Evolutionary conservation across 805 yeast species (phyloP), one percentile per base, ranked within the genome.

Genomic region (Blastobotrys chiropterorum): DNA sequence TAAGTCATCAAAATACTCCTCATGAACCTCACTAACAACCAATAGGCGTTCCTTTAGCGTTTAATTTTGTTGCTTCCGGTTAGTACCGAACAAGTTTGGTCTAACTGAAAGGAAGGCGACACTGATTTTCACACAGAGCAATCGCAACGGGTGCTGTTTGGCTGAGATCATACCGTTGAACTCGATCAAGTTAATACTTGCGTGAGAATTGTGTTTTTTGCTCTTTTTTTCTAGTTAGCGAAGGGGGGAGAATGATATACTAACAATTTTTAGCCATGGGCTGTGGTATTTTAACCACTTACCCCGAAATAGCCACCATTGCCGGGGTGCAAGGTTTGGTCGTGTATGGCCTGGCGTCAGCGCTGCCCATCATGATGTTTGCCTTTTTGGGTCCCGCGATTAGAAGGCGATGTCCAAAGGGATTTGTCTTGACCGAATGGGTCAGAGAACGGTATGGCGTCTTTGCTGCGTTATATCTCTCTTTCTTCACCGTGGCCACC

Each of bases 391-490:
- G 97, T 0, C 97, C 97, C 1, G 64, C 81, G 7, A 83, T 90
- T 53, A 75, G 96, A 57, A 77, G 73, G 53, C 77, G 78, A 59
- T 86, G 95, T 59, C 97, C 97, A 0, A 80, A 86, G 6, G 97
- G 97, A 2, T 90, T 90, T 66, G 90, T 90, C 22, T 71, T 90
- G 59, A 89, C 96, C 3, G 96, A 90, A 65, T 90, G 97, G 97
- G 92, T 88, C n/a, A 79, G 87, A 63, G 80, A 79, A 46, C 73
- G 97, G 59, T 90, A 77, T 65, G 97, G 97, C 1, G 64, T 74
- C 3, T 68, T 83, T 14, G 75, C 95, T 2, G 85, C 88, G 0
- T 70, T 88, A 58, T 86, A 88, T 59, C 69, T 90, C 45, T 83
- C 95, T 13, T 81, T 81, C 45, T 87, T 90, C 67, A 88, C 97